A percentile compares a stretch with the other conserved stretches of the same genome.
These are phyloP conservation scores for Millerozyma miso DNA, from an alignment of 805 yeast genomes.

Conservation along the genomic window DNA sequence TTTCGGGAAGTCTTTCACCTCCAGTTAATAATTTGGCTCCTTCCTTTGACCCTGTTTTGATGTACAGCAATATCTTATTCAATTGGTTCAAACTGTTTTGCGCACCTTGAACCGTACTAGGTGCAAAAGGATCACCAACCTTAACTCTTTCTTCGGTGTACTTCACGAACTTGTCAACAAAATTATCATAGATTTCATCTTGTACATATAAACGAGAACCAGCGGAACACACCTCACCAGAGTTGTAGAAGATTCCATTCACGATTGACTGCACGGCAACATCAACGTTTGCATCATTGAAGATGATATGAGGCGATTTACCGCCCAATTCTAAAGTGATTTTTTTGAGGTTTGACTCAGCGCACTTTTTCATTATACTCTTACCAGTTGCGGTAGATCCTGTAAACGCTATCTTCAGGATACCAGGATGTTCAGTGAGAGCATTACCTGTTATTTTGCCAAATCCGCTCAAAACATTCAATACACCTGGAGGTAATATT, in stretches of 20 bases:
- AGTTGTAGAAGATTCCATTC: constrained; percentile 42
- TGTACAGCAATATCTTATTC: constrained; percentile 35
- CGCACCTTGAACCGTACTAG: constrained; percentile 47
- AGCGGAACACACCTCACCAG: constrained; percentile 47
- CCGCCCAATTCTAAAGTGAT: constrained; percentile 52
- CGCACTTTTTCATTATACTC: constrained; percentile 33
- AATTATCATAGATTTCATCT: constrained; percentile 39
- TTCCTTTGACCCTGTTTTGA: constrained; percentile 45
- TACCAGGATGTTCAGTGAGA: constrained; percentile 40
- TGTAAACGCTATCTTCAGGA: constrained; percentile 52
- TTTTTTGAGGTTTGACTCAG: constrained; percentile 44
- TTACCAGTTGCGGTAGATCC: constrained; percentile 51
- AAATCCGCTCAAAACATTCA: constrained; percentile 42
- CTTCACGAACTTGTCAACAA: constrained; percentile 33
- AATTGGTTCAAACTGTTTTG: constrained; percentile 51
- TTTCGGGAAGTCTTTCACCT: constrained; percentile 29
- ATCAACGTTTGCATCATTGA: constrained; percentile 45
- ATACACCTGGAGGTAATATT: constrained; percentile 43
- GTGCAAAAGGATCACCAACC: constrained; percentile 43
- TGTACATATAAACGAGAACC: constrained; percentile 45
- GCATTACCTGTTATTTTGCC: constrained; percentile 46
- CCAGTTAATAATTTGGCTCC: constrained; percentile 51
- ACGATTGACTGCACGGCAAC: constrained; percentile 50
- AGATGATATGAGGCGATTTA: constrained; percentile 45
- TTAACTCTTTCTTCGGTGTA: constrained; percentile 27